A percentile compares a stretch with the other conserved stretches of the same genome.
Evolutionary conservation across 2,329 filamentous ascomycete species (phyloP).

Genomic region (Fusarium pininemorale): DNA sequence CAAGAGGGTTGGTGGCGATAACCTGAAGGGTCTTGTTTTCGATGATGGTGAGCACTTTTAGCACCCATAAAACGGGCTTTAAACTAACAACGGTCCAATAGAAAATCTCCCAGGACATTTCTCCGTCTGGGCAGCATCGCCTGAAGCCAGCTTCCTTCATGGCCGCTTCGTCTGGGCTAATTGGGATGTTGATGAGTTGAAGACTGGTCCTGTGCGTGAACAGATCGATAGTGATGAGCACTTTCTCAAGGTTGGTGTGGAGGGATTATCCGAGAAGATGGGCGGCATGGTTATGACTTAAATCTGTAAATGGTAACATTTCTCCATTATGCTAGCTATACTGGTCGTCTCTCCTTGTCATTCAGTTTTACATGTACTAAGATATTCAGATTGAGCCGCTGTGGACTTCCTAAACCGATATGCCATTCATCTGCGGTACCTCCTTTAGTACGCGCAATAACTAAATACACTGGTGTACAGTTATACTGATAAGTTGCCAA

Average conservation of each 20-base stretch:
- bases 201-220: background rate
- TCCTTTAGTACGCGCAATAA: rapidly evolving
- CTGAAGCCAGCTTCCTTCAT: background rate
- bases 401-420: too few relatives aligned
- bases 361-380: background rate
- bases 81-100: background rate
- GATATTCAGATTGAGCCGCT: too few relatives aligned
- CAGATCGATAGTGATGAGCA: background rate
- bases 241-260: background rate
- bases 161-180: background rate
- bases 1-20: background rate
- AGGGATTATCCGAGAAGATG: background rate
- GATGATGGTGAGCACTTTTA: background rate
- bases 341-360: rapidly evolving
- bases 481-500: background rate
- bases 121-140: background rate
- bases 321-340: rapidly evolving
- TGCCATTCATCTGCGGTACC: rapidly evolving
- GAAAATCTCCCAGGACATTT: background rate
- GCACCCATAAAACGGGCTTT: rapidly evolving
- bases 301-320: rapidly evolving
- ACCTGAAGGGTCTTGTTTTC: background rate
- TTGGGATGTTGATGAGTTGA: background rate
- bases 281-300: background rate
- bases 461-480: background rate